Percentiles rank a stretch among this genome's conserved stretches.
Conservation (phyloP, 176 grass and related monocot genomes). For the Juncus effusus region DNA sequence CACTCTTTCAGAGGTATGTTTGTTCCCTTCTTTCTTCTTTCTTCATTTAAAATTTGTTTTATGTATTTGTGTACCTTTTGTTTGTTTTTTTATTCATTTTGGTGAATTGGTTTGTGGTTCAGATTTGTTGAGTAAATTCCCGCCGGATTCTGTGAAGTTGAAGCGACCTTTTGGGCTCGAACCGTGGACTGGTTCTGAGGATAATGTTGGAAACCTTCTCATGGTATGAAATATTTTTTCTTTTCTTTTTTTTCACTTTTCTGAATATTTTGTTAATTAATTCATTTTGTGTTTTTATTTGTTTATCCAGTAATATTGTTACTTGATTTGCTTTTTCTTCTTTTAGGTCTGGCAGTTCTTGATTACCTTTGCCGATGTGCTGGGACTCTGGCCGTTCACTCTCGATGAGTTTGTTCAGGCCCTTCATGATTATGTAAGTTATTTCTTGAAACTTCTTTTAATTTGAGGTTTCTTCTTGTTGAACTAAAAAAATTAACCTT, state of each 20-base stretch:
- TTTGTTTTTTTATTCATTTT: too few relatives aligned
- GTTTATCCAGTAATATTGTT: conserved; percentile 7
- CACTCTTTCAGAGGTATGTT: conserved; percentile 86
- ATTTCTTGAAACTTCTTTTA: conserved; percentile 17
- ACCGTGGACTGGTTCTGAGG: conserved; percentile 77
- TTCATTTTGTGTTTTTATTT: background rate
- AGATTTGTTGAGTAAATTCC: conserved; percentile 78
- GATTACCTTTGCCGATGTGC: conserved; percentile 81
- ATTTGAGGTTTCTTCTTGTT: conserved; percentile 3
- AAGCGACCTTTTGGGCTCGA: conserved; percentile 63
- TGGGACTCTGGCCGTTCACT: conserved; percentile 83
- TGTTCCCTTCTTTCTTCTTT: background rate
- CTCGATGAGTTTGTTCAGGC: conserved; percentile 94
- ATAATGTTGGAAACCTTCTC: conserved; percentile 84
- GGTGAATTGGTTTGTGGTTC: conserved; percentile 5
- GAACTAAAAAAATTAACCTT: conserved; percentile 2
- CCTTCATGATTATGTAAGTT: conserved; percentile 98
- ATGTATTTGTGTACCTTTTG: too few relatives aligned
- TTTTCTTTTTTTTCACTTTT: too few relatives aligned
- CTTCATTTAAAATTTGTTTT: background rate
- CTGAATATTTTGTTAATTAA: too few relatives aligned
- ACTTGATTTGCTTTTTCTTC: background rate
- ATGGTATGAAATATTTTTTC: conserved; percentile 57
- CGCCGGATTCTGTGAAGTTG: conserved; percentile 54
- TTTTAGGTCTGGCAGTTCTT: conserved; percentile 95